These are phyloP conservation scores for Lentinula novae-zelandiae DNA, from an alignment of 1,284 basidiomycete species.

Conservation along the genomic window DNA sequence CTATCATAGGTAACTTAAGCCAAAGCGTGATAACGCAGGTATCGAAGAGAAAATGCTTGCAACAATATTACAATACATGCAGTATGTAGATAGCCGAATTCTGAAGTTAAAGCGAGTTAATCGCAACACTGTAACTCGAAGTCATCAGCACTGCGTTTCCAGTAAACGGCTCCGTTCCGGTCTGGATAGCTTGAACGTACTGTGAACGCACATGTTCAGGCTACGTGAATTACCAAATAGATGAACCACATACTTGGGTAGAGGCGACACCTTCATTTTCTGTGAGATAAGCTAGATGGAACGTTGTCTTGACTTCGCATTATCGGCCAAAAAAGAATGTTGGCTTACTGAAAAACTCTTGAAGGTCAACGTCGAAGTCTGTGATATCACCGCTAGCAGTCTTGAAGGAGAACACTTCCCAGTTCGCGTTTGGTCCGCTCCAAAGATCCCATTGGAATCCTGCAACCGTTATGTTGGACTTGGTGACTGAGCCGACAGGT, in stretches of 20 bases:
- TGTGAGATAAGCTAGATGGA: slow-evolving; percentile 34
- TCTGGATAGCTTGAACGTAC: slow-evolving; percentile 44
- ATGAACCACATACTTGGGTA: slow-evolving; percentile 30
- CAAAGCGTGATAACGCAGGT: too few species aligned
- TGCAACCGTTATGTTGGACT: slow-evolving; percentile 37
- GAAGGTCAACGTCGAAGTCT: slow-evolving; percentile 52
- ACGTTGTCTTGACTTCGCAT: background rate
- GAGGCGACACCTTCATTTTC: slow-evolving; percentile 36
- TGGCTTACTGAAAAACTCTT: slow-evolving; percentile 49
- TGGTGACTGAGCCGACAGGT: slow-evolving; percentile 50
- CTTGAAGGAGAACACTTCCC: slow-evolving; percentile 57
- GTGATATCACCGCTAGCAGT: slow-evolving; percentile 44
- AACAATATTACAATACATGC: background rate
- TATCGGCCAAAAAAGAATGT: background rate
- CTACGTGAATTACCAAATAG: background rate
- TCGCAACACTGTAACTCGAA: slow-evolving; percentile 31
- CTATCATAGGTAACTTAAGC: too few species aligned
- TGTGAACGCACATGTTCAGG: slow-evolving; percentile 15
- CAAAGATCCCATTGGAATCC: slow-evolving; percentile 56
- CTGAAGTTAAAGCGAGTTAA: slow-evolving; percentile 11
- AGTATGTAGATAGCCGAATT: too few species aligned
- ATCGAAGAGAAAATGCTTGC: background rate
- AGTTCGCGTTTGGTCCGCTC: slow-evolving; percentile 51
- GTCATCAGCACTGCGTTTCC: slow-evolving; percentile 40
- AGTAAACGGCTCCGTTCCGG: slow-evolving; percentile 45